Base-by-base conservation (phyloP, 1,284 basidiomycete species). In the Grifola frondosa region DNA sequence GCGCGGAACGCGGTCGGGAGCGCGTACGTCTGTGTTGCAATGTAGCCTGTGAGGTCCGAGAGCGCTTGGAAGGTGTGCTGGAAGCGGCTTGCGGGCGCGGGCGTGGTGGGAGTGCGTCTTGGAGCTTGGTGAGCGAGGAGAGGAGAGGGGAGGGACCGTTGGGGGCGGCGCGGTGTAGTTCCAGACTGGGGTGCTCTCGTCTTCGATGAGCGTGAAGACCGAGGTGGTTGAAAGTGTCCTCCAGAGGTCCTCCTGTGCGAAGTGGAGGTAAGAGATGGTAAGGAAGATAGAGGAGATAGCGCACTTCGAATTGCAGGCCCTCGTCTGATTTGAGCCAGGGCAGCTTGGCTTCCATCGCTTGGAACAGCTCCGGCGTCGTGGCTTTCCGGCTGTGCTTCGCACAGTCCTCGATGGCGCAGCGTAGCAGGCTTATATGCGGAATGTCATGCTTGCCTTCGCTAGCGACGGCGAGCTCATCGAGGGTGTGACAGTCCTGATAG, bases 41-140 rank as follows among this genome's bases (percentile, higher is more conserved):
- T 70, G 61, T 83, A 84, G 5, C 81, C 82, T 1, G 81, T 85
- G 49, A 85, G 74, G 49, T 82, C 78, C 1, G 77, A 70, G 29
- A 84, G 65, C 0, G 78, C 58, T 52, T 84, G 73, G 17, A 83
- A 59, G 3, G 78, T 77, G 52, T 76, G 71, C 52, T 81, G 78
- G 57, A 68, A 70, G 57, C 44, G 30, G 42, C 40, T 25, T 30
- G 58, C 23, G 31, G 32, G 21, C 45, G 30, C 15, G 23, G 23
- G 20, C 53, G 59, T n/a, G 49, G 53, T 44, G 76, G 71, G 17
- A 84, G 58, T 10, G 71, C 58, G 13, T 60, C 50, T n/a, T 67
- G 65, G 13, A 88, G 67, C n/a, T 59, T 50, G 17, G 59, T 50
- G 25, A 88, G 62, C 12, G 78, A 76, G 24, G 65, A 52, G 20